phyloP scores from a whole-genome alignment of 2,329 filamentous ascomycete species.

The Westerdykella aurantiaca region DNA sequence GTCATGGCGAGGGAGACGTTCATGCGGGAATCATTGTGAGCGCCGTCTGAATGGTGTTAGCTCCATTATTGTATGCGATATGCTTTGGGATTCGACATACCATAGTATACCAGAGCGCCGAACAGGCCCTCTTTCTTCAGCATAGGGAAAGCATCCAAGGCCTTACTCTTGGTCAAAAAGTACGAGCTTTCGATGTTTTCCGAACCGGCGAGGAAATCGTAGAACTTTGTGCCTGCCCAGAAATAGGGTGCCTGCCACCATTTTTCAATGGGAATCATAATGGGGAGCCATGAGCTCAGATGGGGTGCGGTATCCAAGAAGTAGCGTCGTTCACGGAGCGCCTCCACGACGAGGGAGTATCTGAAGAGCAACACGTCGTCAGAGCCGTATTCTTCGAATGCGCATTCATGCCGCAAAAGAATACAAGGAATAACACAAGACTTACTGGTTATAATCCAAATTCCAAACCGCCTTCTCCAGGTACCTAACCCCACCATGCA shows the following conservation, averaged over 20 bases:
- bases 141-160: conserved; percentile 84
- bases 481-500: conserved; percentile 79
- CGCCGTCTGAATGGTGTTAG: conserved; percentile 57
- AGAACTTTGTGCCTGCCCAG: conserved; percentile 73
- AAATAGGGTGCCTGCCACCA: conserved; percentile 83
- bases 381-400: neutral
- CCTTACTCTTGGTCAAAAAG: conserved; percentile 80
- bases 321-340: conserved; percentile 74
- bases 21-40: conserved; percentile 89
- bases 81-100: conserved; percentile 29
- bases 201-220: conserved; percentile 77
- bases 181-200: conserved; percentile 88
- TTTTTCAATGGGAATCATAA: conserved; percentile 74
- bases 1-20: conserved; percentile 86
- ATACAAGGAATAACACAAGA: neutral
- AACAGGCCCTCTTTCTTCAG: conserved; percentile 71
- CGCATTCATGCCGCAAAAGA: neutral
- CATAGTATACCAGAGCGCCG: conserved; percentile 82
- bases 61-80: neutral
- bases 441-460: conserved; percentile 71
- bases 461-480: conserved; percentile 84
- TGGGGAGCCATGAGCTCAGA: conserved; percentile 73
- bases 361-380: conserved; percentile 16
- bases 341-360: conserved; percentile 71
- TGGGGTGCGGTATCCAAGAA: conserved; percentile 80